Percentiles rank a stretch among this genome's conserved stretches.
These are phyloP conservation scores for Achlya hypogyna DNA, from an alignment of 352 stramenopile species.

Conservation along the genomic window DNA sequence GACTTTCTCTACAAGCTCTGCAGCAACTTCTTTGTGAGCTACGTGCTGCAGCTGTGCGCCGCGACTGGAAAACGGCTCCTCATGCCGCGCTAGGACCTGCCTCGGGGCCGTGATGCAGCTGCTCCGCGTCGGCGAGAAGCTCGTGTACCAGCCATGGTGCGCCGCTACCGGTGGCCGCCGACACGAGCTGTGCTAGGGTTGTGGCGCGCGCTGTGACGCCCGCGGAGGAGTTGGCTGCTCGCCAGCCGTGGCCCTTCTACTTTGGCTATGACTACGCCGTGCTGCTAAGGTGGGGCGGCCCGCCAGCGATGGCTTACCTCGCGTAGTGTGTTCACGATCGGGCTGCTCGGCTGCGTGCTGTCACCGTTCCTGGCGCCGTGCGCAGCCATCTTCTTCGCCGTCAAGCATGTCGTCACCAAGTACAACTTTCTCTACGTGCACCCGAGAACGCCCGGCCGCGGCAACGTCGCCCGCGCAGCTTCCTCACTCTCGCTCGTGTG, in stretches of 20 bases:
- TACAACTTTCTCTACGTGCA: slow-evolving; percentile 77
- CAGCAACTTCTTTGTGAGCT: slow-evolving; percentile 77
- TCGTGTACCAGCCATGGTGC: slow-evolving; percentile 50
- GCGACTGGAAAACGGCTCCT: background rate
- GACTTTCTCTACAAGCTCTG: slow-evolving; percentile 75
- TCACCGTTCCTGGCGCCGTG: slow-evolving; percentile 68
- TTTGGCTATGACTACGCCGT: slow-evolving; percentile 73
- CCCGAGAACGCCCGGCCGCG: slow-evolving; percentile 53
- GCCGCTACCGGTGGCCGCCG: too few species aligned
- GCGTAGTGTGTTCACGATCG: slow-evolving; percentile 46
- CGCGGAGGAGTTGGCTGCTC: slow-evolving; percentile 36
- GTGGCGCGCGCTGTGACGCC: slow-evolving; percentile 40
- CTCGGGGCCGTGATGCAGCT: slow-evolving; percentile 58
- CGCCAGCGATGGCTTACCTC: background rate
- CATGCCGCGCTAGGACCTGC: slow-evolving; percentile 31
- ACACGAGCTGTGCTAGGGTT: slow-evolving; percentile 3
- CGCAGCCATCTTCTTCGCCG: slow-evolving; percentile 65
- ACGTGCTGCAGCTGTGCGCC: slow-evolving; percentile 41
- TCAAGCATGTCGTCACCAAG: slow-evolving; percentile 56
- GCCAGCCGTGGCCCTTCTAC: slow-evolving; percentile 46
- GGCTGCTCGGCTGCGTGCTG: slow-evolving; percentile 58
- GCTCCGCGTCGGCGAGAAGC: slow-evolving; percentile 43
- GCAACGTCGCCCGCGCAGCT: slow-evolving; percentile 49
- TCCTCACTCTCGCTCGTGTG: slow-evolving; percentile 47
- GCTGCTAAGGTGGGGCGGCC: slow-evolving; percentile 28